Evolutionary conservation across 2,329 filamentous ascomycete genomes (phyloP).

Genomic region (Trichoderma afroharzianum): DNA sequence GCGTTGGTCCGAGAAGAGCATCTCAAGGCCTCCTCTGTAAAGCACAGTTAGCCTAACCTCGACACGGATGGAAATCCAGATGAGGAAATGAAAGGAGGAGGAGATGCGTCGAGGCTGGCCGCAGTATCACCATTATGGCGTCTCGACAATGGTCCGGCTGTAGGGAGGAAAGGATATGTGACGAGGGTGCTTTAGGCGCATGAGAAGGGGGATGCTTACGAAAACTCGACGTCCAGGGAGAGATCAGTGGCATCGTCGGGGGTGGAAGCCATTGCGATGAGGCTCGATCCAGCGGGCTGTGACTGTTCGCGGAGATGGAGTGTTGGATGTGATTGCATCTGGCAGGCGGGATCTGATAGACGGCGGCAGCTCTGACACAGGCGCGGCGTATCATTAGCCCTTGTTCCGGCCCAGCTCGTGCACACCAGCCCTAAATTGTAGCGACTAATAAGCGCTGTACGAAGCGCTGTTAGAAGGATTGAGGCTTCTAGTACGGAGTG

Average conservation of each 20-base stretch:
- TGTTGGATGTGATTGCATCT: neutral
- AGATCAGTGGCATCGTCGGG: constrained; percentile 32
- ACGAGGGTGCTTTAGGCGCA: neutral
- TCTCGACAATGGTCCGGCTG: neutral
- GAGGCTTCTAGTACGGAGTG: neutral
- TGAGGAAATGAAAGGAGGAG: neutral
- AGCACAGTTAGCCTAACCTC: constrained; percentile 2
- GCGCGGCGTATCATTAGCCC: neutral
- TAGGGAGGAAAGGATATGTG: neutral
- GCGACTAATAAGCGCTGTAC: neutral
- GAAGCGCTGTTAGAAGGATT: neutral
- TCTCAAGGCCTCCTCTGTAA: constrained; percentile 80
- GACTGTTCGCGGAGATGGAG: neutral
- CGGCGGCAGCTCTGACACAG: neutral
- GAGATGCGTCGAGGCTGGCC: neutral
- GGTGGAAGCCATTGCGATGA: constrained; percentile 1
- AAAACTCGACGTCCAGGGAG: constrained; percentile 69
- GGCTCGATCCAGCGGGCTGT: neutral
- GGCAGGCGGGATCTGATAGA: neutral
- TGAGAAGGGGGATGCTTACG: constrained; percentile 32
- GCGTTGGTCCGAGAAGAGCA: constrained; percentile 82
- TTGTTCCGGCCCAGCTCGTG: neutral
- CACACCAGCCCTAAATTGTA: neutral
- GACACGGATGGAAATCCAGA: neutral
- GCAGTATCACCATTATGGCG: neutral